These are phyloP conservation scores for Arachis monticola DNA, from an alignment of 331 rosid species.

Conservation along the genomic window DNA sequence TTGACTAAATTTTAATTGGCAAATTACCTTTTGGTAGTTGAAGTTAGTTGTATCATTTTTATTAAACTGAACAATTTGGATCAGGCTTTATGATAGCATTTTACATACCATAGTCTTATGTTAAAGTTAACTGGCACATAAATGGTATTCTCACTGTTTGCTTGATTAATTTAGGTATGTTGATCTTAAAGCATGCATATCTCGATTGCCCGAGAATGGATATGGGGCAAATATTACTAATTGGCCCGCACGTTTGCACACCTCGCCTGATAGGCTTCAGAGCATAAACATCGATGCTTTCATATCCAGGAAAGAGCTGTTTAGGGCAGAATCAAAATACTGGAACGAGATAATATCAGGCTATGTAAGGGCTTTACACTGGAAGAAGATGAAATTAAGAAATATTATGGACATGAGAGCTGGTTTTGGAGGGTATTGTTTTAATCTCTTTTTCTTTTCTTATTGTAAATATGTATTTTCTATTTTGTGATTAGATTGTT, in stretches of 20 bases:
- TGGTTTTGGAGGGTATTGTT: conserved; percentile 90
- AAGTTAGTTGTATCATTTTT: conserved; percentile 19
- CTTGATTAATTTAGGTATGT: conserved; percentile 64
- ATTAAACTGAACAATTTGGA: conserved; percentile 25
- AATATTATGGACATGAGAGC: conserved; percentile 98
- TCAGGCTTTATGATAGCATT: conserved; percentile 15
- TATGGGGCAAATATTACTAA: conserved; percentile 62
- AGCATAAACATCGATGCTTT: conserved; percentile 78
- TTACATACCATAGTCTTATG: background rate
- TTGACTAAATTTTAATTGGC: conserved; percentile 25
- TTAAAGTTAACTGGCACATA: conserved; percentile 16
- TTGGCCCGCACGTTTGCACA: conserved; percentile 87
- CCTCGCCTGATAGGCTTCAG: conserved; percentile 87
- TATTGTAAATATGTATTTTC: background rate
- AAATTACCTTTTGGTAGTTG: conserved; percentile 9
- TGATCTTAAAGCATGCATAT: conserved; percentile 78
- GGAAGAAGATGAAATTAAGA: conserved; percentile 80
- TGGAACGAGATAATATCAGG: conserved; percentile 68
- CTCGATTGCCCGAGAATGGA: conserved; percentile 79
- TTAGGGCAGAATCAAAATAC: conserved; percentile 85
- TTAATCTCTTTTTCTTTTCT: conserved; percentile 31
- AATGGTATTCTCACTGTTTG: conserved; percentile 35
- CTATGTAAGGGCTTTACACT: conserved; percentile 59
- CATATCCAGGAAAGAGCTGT: conserved; percentile 88
- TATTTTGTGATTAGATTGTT: conserved; percentile 26